Evolutionary conservation across 1,284 basidiomycete genomes (phyloP), one percentile per base, ranked within the genome.

Genomic region (Cutaneotrichosporon sp.): DNA sequence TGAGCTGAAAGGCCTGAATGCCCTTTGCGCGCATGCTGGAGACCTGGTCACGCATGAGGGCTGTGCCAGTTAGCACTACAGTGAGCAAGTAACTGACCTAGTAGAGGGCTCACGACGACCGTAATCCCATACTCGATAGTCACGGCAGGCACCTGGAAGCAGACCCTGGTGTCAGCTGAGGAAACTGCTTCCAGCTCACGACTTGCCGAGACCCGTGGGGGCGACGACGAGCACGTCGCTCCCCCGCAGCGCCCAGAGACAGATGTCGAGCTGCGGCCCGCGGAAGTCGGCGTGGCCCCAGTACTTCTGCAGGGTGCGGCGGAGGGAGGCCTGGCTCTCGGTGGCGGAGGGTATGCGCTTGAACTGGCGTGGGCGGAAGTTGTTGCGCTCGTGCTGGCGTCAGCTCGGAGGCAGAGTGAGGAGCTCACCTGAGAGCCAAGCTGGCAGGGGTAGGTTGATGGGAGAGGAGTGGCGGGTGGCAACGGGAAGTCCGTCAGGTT

Each of bases 1-100:
- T 87, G 49, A 91, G 80, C 33, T 89, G 83, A 1, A 83, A 84
- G 0, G 87, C 90, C 1, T 80, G 67, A 20, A 93, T 78, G 3
- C 83, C 80, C 65, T 86, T 84, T 6, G 79, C 77, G 16, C 81
- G 82, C 16, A 94, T 79, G 49, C 81, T 84, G 3, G 84, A 78
- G n/a, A 92, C 84, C 81, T 94, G 91, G 70, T 93, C 89, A 71
- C 89, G 87, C 87, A 94, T 93, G 22, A 94, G 76, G 22, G 90
- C 90, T 90, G 62, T n/a, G 20, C 14, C 9, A 14, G 8, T 65
- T 24, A 64, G 5, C n/a, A 29, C 20, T 24, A 3, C 11, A 3
- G n/a, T n/a, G n/a, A n/a, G n/a, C n/a, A n/a, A n/a, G n/a, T n/a
- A 53, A 69, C 84, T 58, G 59, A 89, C 90, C 86, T 1, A 91